These are phyloP conservation scores for Zygoascus ofunaensis DNA, from an alignment of 805 yeast genomes.

Conservation along the genomic window DNA sequence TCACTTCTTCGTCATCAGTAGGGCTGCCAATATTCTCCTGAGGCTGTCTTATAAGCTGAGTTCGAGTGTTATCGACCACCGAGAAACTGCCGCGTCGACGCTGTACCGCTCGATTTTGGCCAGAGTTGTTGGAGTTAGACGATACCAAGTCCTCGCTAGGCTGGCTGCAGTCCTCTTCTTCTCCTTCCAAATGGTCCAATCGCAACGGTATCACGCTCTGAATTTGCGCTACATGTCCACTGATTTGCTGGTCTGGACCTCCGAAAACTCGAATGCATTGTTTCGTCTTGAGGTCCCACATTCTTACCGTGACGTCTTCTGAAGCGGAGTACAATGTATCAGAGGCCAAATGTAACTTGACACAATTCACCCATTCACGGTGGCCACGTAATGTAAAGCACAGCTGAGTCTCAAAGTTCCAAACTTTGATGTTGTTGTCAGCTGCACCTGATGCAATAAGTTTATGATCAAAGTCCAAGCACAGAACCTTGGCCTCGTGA, in stretches of 20 bases:
- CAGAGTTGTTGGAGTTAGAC: neutral
- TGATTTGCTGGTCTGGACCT: slow-evolving; percentile 41
- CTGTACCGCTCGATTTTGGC: neutral
- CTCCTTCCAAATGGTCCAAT: slow-evolving; percentile 52
- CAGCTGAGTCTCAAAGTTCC: slow-evolving; percentile 92
- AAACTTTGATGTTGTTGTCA: slow-evolving; percentile 83
- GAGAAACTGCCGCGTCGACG: slow-evolving; percentile 1
- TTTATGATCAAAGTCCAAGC: slow-evolving; percentile 74
- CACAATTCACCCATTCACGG: slow-evolving; percentile 84
- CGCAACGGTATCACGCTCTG: slow-evolving; percentile 84
- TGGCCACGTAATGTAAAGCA: slow-evolving; percentile 93
- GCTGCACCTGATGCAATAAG: slow-evolving; percentile 90
- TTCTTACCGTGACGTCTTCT: slow-evolving; percentile 83
- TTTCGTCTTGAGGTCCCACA: slow-evolving; percentile 88
- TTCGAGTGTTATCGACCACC: neutral
- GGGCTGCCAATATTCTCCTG: neutral
- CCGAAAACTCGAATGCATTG: slow-evolving; percentile 67
- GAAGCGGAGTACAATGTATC: slow-evolving; percentile 76
- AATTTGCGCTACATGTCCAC: slow-evolving; percentile 88
- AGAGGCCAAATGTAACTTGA: slow-evolving; percentile 72
- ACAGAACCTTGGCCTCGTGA: slow-evolving; percentile 75
- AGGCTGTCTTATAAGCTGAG: neutral
- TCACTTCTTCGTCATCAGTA: slow-evolving; percentile 10
- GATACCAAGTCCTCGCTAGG: neutral
- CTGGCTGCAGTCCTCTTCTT: slow-evolving; percentile 9